Percentiles rank a stretch among this genome's conserved stretches.
Conservation (phyloP, 768 basidiomycete species). For the Xanthoconium purpureum region DNA sequence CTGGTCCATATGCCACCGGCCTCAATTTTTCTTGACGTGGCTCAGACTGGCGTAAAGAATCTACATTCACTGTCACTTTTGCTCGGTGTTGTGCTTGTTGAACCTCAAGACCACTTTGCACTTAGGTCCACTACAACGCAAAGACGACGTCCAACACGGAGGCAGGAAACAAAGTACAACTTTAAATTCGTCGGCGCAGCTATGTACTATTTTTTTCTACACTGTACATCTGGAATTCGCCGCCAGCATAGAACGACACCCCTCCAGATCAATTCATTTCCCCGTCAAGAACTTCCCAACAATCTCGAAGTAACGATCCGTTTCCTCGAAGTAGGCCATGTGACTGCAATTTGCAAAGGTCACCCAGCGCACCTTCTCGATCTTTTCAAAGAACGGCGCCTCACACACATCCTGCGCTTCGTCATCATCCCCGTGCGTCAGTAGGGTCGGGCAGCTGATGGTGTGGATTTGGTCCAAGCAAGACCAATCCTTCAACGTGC, state of each 20-base stretch:
- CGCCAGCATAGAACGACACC: background rate
- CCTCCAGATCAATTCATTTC: background rate
- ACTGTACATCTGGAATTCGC: background rate
- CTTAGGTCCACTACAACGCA: no score
- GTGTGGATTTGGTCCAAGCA: slow-evolving; percentile 42
- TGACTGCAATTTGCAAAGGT: slow-evolving; percentile 28
- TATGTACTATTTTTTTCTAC: background rate
- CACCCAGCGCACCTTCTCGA: slow-evolving; percentile 36
- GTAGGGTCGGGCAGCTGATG: slow-evolving; percentile 38
- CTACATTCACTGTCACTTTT: no score
- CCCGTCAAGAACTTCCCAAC: slow-evolving; percentile 14
- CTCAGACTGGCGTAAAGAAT: no score
- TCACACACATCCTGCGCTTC: slow-evolving; percentile 36
- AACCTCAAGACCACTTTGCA: no score
- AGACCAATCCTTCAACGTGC: slow-evolving; percentile 45
- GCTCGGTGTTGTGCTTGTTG: no score
- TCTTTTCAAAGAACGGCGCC: slow-evolving; percentile 32
- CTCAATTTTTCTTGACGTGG: no score
- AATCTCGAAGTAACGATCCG: slow-evolving; percentile 18
- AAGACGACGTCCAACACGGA: no score
- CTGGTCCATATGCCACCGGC: no score
- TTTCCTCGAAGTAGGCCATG: slow-evolving; percentile 15
- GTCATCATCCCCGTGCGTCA: slow-evolving; percentile 39
- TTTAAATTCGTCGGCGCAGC: background rate
- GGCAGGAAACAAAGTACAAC: no score